Evolutionary conservation across 2,329 filamentous ascomycete species (phyloP), one percentile per base, ranked within the genome.

Genomic region (Graphilbum ipis-grandicollis): DNA sequence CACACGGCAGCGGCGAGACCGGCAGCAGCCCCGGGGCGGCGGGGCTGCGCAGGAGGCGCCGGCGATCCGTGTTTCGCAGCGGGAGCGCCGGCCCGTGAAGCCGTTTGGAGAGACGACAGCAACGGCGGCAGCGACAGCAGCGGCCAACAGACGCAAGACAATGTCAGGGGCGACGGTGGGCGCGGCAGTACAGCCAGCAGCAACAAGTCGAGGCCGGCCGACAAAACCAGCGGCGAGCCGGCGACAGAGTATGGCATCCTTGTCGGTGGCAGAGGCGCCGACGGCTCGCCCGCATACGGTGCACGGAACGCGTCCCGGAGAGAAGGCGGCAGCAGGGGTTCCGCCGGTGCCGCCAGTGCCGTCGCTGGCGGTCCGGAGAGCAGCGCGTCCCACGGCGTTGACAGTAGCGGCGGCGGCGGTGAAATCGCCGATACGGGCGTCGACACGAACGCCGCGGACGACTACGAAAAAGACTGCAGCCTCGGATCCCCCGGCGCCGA

Each of bases 41-140:
- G 44, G 48, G 12, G 43, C 53, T 4, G 43, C 51, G 2, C 37
- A 50, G 17, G 32, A 46, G 0, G 29, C 32, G 15, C 46, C 60
- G 4, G 36, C 38, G 2, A 68, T 65, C n/a, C 67, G 79, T 40
- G 80, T 79, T 69, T 75, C 83, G 43, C 60, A 90, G 37, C 71
- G 85, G 23, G 75, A 78, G 39, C 71, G 83, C 42, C 84, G 78
- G 50, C 59, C 60, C 12, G 54, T 63, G 8, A 75, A 65, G 37
- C 58, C 68, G 4, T 57, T 63, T n/a, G 62, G 66, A n/a, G n/a
- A n/a, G n/a, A n/a, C n/a, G n/a, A n/a, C n/a, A n/a, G n/a, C n/a
- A n/a, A n/a, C n/a, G n/a, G n/a, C n/a, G n/a, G n/a, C n/a, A n/a
- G n/a, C n/a, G n/a, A n/a, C n/a, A n/a, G n/a, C n/a, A 35, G 63